Evolutionary conservation across 2,329 filamentous ascomycete species (phyloP).

Genomic region (Epichloe typhina): DNA sequence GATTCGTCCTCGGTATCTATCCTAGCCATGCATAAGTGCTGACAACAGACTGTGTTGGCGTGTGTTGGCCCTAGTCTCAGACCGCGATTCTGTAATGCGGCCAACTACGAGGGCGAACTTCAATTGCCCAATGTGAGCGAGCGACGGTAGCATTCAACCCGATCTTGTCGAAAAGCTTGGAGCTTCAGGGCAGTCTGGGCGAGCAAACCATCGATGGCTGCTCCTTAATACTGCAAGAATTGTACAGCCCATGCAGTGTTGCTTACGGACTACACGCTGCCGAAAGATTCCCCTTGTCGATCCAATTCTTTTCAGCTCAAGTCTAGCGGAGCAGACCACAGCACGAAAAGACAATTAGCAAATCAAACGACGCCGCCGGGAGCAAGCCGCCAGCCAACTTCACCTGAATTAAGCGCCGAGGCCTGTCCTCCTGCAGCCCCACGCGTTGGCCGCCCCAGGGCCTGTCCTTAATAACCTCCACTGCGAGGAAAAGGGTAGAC

Average conservation of each 20-base stretch:
- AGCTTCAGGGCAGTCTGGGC: too few species aligned
- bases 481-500: conserved; percentile 1
- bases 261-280: too few species aligned
- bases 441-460: conserved; percentile 15
- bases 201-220: too few species aligned
- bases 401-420: conserved; percentile 42
- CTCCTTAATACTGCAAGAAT: too few species aligned
- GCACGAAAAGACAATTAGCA: too few species aligned
- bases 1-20: not conserved
- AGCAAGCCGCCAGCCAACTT: conserved; percentile 21
- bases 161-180: too few species aligned
- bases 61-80: not conserved
- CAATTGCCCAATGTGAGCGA: not conserved
- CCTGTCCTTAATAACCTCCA: conserved; percentile 12
- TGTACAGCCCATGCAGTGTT: not conserved
- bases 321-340: too few species aligned
- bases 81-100: not conserved
- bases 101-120: not conserved
- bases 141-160: not conserved
- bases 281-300: not conserved
- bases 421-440: conserved; percentile 39
- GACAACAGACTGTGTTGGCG: not conserved
- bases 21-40: not conserved
- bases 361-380: conserved; percentile 21
- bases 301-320: not conserved